phyloP scores from a whole-genome alignment of 257 asterid genomes.

The Solanum dulcamara region DNA sequence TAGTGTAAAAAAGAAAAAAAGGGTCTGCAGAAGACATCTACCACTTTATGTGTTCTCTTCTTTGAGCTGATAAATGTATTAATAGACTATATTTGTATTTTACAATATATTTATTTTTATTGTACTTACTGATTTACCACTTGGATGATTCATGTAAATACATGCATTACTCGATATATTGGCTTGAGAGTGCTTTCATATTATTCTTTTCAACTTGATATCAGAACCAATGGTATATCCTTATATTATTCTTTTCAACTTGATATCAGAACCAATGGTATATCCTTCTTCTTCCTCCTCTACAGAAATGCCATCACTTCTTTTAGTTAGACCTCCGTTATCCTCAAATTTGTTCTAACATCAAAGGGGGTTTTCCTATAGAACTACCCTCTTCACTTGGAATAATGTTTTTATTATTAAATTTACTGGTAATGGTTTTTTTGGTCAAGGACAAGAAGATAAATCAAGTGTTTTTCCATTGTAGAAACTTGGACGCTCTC shows the following conservation, averaged over 20 bases:
- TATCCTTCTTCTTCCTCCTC: not conserved
- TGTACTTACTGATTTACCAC: not conserved
- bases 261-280: not conserved
- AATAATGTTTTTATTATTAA: not conserved
- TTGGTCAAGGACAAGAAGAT: not conserved
- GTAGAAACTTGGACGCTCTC: not conserved
- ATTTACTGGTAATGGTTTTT: not conserved
- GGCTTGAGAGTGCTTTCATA: not conserved
- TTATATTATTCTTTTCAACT: not conserved
- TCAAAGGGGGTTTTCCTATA: not conserved
- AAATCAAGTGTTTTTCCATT: not conserved
- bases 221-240: not conserved
- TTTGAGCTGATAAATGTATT: not conserved
- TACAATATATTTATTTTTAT: not conserved
- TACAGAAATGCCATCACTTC: not conserved
- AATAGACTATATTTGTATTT: not conserved
- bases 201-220: not conserved
- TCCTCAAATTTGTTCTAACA: not conserved
- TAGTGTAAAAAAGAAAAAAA: not conserved
- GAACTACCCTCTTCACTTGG: not conserved
- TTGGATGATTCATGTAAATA: not conserved
- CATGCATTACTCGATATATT: not conserved
- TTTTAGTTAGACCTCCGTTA: not conserved
- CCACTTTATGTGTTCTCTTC: not conserved
- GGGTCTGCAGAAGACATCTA: not conserved